Percentiles rank a stretch among this genome's conserved stretches.
These are phyloP conservation scores for Apiospora sp. DNA, from an alignment of 2,329 filamentous ascomycete species.

Conservation along the genomic window DNA sequence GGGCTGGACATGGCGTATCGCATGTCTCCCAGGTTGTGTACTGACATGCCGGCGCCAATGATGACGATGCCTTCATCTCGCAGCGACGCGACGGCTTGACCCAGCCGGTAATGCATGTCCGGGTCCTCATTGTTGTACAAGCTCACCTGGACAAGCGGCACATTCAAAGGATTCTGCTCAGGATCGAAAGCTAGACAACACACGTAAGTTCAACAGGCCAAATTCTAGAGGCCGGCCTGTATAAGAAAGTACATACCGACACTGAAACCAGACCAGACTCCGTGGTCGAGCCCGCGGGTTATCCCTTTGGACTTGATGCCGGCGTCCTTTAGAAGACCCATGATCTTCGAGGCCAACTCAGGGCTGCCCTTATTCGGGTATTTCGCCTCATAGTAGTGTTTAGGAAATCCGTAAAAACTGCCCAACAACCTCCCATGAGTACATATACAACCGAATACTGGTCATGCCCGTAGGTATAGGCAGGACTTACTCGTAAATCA, in stretches of 20 bases:
- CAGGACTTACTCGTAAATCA: constrained; percentile 61
- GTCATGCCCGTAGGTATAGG: neutral
- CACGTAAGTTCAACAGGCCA: neutral
- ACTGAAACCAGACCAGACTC: constrained; percentile 29
- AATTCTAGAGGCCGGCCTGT: too few species aligned
- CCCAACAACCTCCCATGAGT: neutral
- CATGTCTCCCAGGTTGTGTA: constrained; percentile 71
- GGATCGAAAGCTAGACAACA: constrained; percentile 66
- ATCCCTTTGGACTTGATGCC: constrained; percentile 28
- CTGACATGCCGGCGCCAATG: constrained; percentile 77
- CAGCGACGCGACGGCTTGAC: constrained; percentile 69
- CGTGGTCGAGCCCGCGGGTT: constrained; percentile 29
- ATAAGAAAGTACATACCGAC: constrained; percentile 25
- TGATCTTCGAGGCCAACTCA: constrained; percentile 59
- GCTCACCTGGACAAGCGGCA: constrained; percentile 77
- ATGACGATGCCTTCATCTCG: constrained; percentile 74
- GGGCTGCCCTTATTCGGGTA: constrained; percentile 66
- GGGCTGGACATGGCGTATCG: constrained; percentile 53
- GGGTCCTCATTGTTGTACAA: constrained; percentile 72
- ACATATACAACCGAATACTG: too few species aligned
- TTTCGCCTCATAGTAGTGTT: constrained; percentile 65
- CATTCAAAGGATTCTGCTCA: constrained; percentile 65
- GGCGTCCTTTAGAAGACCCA: constrained; percentile 14
- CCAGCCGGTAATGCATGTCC: constrained; percentile 71
- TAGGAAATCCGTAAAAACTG: constrained; percentile 66